Evolutionary conservation across 306 rosid species (phyloP).

Genomic region (Rubus parviflorus): DNA sequence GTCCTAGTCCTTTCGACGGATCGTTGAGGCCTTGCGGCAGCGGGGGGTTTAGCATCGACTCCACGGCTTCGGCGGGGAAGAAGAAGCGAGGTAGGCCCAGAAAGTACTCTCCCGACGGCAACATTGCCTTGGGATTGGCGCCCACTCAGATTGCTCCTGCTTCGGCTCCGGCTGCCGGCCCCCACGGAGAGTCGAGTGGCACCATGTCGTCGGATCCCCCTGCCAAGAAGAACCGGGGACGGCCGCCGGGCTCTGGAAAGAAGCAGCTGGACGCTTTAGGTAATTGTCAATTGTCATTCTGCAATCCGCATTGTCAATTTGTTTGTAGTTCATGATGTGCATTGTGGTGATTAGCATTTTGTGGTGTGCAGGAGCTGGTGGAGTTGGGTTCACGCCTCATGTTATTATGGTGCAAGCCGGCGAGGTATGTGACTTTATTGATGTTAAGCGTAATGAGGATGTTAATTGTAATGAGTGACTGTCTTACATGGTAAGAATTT

Average conservation of each 20-base stretch:
- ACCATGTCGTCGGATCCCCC: slow-evolving; percentile 58
- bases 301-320: background rate
- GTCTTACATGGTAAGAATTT: background rate
- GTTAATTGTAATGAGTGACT: background rate
- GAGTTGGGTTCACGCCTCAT: slow-evolving; percentile 65
- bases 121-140: slow-evolving; percentile 63
- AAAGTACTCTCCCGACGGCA: slow-evolving; percentile 68
- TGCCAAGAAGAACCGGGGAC: slow-evolving; percentile 64
- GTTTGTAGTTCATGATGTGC: background rate
- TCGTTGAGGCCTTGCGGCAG: slow-evolving; percentile 38
- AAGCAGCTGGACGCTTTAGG: slow-evolving; percentile 67
- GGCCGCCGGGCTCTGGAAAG: slow-evolving; percentile 80
- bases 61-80: slow-evolving; percentile 36
- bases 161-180: slow-evolving; percentile 19
- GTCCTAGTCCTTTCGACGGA: slow-evolving; percentile 53
- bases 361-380: slow-evolving; percentile 52
- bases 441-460: background rate
- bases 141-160: slow-evolving; percentile 46
- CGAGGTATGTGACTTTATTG: slow-evolving; percentile 49
- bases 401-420: slow-evolving; percentile 66
- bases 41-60: slow-evolving; percentile 44
- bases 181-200: slow-evolving; percentile 51
- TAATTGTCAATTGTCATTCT: slow-evolving; percentile 18
- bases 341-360: background rate
- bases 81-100: slow-evolving; percentile 94